These are phyloP conservation scores for Chaetoscypha palmicola DNA, from an alignment of 2,329 filamentous ascomycete genomes.

Conservation along the genomic window DNA sequence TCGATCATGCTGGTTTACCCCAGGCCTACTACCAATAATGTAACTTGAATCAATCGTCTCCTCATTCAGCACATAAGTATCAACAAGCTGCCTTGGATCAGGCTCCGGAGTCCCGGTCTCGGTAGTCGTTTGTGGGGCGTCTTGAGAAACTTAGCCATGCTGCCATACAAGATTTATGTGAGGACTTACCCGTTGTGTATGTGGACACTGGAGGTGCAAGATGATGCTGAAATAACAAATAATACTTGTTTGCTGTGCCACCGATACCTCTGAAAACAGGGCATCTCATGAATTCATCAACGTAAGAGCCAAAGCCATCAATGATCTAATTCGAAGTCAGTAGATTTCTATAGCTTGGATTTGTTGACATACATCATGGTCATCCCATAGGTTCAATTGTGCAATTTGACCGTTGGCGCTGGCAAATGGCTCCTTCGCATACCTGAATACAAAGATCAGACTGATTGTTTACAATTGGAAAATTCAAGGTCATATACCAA, in stretches of 20 bases:
- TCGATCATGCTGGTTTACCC: slow-evolving; percentile 31
- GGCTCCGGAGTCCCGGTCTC: slow-evolving; percentile 49
- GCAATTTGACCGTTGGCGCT: slow-evolving; percentile 85
- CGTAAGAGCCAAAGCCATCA: slow-evolving; percentile 89
- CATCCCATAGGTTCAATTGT: slow-evolving; percentile 97
- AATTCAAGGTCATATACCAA: slow-evolving; percentile 53
- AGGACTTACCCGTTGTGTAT: slow-evolving; percentile 69
- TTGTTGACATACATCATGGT: slow-evolving; percentile 74
- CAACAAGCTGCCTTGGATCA: slow-evolving; percentile 65
- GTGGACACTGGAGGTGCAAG: slow-evolving; percentile 77
- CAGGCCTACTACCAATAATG: slow-evolving; percentile 54
- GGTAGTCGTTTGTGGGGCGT: slow-evolving; percentile 49
- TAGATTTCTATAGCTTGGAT: too few species aligned
- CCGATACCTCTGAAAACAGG: slow-evolving; percentile 89
- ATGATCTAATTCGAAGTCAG: slow-evolving; percentile 63
- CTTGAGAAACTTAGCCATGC: too few species aligned
- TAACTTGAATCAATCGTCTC: slow-evolving; percentile 58
- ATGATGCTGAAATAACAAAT: slow-evolving; percentile 96
- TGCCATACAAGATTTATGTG: too few species aligned
- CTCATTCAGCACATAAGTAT: slow-evolving; percentile 63
- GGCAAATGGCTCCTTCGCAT: slow-evolving; percentile 75
- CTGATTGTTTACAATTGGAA: too few species aligned
- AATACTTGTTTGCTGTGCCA: slow-evolving; percentile 93
- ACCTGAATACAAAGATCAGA: slow-evolving; percentile 39
- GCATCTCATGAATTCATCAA: slow-evolving; percentile 87